phyloP scores from a whole-genome alignment of 2,329 filamentous ascomycete genomes.

The Trichoderma lentiforme region DNA sequence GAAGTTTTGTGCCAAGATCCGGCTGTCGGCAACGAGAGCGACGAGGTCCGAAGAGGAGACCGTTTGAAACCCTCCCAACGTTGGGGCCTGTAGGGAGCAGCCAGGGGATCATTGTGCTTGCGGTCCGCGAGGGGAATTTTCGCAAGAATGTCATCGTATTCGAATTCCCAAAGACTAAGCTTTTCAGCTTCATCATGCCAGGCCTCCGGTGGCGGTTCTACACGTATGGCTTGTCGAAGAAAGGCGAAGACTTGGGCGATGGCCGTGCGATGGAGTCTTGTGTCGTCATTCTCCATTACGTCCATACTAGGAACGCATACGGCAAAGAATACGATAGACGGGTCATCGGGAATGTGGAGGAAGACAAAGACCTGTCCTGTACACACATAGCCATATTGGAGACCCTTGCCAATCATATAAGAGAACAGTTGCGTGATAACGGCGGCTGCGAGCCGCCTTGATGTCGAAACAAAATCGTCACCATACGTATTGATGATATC shows the following conservation, averaged over 20 bases:
- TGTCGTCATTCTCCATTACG: neutral
- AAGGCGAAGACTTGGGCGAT: neutral
- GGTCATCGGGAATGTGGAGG: neutral
- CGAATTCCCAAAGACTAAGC: neutral
- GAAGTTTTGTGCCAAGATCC: too few relatives aligned
- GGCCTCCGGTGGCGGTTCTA: neutral
- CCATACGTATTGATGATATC: neutral
- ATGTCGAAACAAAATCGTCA: neutral
- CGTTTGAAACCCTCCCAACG: neutral
- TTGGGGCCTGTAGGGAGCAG: neutral
- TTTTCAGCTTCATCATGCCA: neutral
- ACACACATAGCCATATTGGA: neutral
- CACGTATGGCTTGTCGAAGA: neutral
- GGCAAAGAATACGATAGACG: neutral
- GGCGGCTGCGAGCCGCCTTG: neutral
- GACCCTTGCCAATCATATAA: neutral
- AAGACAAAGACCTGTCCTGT: neutral
- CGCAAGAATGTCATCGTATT: neutral
- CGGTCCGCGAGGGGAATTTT: neutral
- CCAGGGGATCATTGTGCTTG: neutral
- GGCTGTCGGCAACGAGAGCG: too few relatives aligned
- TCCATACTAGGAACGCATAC: neutral
- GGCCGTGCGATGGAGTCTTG: neutral
- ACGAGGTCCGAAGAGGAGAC: neutral
- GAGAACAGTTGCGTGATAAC: neutral